Base-by-base conservation (phyloP, 345 rosid genomes). In the Clarkia xantiana region DNA sequence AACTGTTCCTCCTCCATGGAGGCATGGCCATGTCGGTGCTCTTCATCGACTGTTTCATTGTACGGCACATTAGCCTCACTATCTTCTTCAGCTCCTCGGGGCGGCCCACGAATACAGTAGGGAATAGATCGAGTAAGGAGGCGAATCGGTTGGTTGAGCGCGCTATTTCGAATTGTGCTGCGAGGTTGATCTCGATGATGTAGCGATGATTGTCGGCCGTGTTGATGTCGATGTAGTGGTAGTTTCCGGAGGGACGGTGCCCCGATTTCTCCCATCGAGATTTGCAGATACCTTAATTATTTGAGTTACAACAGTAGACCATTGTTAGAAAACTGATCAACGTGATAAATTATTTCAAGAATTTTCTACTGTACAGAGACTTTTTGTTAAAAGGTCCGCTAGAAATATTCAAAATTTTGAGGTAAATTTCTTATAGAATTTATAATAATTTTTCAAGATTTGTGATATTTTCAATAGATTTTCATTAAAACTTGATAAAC, bases 1-100 rank as follows among this genome's bases (percentile, higher is more conserved):
- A 86, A 13, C 75, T 69, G 8, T 70, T 69, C 47, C 82, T 78
- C 61, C 98, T 79, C 98, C 98, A 91, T 0, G 98, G 98, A 0
- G 98, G 85, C 51, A 80, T 58, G 2, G 49, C 51, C 74, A 86
- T 51, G 17, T 47, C 67, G 6, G 42, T 59, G 45, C 56, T 61
- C 48, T 73, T 84, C 73, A 91, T 64, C 8, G 96, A 81, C 56
- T 59, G 58, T 49, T 71, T 75, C 0, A 76, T 65, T 0, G 74
- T 84, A 1, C 43, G 64, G 63, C 90, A 76, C 85, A 91, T 84
- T 20, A 84, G 44, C 57, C 78, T 79, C 67, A 76, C 81, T 0
- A 84, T 38, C 60, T 75, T 56, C 76, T 75, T 84, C 18, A 91
- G 51, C 54, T 75, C 74, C 40, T 78, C 79, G 0, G 76, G 67